These are phyloP conservation scores for Limnomonas spitsbergensis DNA, from an alignment of 139 green algal species.

Conservation along the genomic window DNA sequence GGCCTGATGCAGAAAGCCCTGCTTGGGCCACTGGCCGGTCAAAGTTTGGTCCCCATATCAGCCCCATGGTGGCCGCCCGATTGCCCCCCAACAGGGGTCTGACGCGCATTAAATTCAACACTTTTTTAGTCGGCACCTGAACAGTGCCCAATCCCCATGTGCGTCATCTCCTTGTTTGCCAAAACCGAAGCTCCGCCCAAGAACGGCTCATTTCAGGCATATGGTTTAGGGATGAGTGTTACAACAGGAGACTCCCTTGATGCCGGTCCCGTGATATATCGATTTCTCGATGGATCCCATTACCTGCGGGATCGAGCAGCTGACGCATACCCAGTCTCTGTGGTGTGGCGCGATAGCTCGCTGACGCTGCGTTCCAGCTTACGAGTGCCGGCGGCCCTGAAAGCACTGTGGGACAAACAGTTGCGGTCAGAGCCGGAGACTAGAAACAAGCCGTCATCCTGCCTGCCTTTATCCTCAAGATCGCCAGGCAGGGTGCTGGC, in stretches of 20 bases:
- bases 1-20: no score
- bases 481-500: background rate
- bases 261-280: background rate
- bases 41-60: no score
- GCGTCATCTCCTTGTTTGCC: no score
- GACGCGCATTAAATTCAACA: no score
- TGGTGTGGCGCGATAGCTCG: slow-evolving; percentile 4
- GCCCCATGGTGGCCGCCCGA: no score
- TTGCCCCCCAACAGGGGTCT: no score
- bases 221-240: background rate
- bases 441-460: background rate
- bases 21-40: no score
- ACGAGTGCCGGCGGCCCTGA: background rate
- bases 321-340: background rate
- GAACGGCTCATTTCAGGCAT: no score
- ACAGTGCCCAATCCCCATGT: no score
- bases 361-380: background rate
- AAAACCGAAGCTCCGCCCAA: no score
- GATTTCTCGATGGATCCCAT: background rate
- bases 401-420: background rate
- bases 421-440: background rate
- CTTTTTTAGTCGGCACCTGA: no score
- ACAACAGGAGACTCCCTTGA: background rate
- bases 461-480: background rate
- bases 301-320: background rate